Percentiles rank a stretch among this genome's conserved stretches.
Evolutionary conservation across 2,329 filamentous ascomycete genomes (phyloP).

Genomic region (Fusarium sp.): DNA sequence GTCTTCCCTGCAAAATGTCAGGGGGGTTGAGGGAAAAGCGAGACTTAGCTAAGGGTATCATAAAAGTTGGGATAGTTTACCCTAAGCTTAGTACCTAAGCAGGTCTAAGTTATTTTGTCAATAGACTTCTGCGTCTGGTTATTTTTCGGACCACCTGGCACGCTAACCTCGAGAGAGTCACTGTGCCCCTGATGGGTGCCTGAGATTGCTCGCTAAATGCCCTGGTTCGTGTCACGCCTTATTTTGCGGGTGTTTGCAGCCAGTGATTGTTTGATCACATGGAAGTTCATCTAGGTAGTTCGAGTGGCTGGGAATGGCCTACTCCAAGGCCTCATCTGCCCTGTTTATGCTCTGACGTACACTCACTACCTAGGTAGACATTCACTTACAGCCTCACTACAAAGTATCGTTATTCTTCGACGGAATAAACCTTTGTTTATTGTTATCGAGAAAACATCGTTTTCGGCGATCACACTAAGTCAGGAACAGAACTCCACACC

Average conservation of each 20-base stretch:
- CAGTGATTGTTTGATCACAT: slow-evolving; percentile 32
- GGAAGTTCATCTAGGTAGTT: slow-evolving; percentile 1
- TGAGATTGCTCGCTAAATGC: slow-evolving; percentile 23
- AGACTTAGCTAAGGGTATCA: no score
- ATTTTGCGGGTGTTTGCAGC: slow-evolving; percentile 15
- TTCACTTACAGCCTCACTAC: slow-evolving; percentile 5
- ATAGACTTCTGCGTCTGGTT: no score
- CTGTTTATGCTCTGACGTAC: slow-evolving; percentile 6
- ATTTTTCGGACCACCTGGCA: neutral
- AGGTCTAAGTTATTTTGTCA: no score
- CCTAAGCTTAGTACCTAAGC: no score
- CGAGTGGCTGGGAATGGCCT: slow-evolving; percentile 21
- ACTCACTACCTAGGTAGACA: neutral
- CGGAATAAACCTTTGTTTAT: slow-evolving; percentile 11
- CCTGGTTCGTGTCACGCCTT: slow-evolving; percentile 24
- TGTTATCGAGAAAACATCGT: neutral
- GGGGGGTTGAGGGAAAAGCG: no score
- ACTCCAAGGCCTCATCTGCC: slow-evolving; percentile 23
- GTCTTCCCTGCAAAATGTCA: no score
- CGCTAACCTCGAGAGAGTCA: slow-evolving; percentile 15
- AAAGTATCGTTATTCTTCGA: neutral
- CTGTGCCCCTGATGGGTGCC: slow-evolving; percentile 14
- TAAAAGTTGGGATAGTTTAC: no score
- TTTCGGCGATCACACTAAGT: slow-evolving; percentile 24
- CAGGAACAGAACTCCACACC: slow-evolving; percentile 39